Base-by-base conservation (phyloP, 768 basidiomycete genomes). In the Termitomyces sp. region DNA sequence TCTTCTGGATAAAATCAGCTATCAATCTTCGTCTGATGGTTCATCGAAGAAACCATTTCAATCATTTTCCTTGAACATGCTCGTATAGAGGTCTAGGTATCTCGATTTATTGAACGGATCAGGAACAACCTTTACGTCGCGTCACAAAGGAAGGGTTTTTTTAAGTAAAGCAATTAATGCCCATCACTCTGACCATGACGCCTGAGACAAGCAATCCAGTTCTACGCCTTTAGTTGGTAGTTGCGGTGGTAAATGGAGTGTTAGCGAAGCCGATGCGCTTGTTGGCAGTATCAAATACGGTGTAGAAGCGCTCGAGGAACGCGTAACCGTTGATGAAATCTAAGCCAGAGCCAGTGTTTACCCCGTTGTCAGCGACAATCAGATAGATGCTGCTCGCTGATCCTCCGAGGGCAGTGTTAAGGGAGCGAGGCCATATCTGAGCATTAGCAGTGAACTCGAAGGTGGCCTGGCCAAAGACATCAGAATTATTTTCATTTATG, bases 281-380 rank as follows among this genome's bases (percentile, higher is more conserved):
- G 72, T 83, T 81, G 43, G 75, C 68, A 45, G 85, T 83, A 64
- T 88, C 86, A 63, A 72, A 87, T 38, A 86, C 85, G 28, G 80
- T 75, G 73, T 87, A 87, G 78, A 83, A 87, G 22, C 86, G 82
- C 70, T 77, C 74, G 32, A 85, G 72, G 75, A 82, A 85, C 3
- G 69, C 62, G 62, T 73, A 74, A 12, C 83, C 81, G 64, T 82
- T 76, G 67, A 85, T 75, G 60, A 84, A 83, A 71, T 82, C 80
- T 14, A 84, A 66, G 13, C 81, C 83, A 54, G 73, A 14, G 50
- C 79, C 81, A 16, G 72, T 63, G 20, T 62, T 60, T 0, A 66
- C 58, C 30, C 81, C 82, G 40, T 76, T 55, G 66, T 73, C 38
- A 64, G 47, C 68, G 53, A 75, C 70, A 58, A 77, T 63, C 22